phyloP scores from a whole-genome alignment of 371 early-diverging fungal species.

The Actinomortierella wolfii region DNA sequence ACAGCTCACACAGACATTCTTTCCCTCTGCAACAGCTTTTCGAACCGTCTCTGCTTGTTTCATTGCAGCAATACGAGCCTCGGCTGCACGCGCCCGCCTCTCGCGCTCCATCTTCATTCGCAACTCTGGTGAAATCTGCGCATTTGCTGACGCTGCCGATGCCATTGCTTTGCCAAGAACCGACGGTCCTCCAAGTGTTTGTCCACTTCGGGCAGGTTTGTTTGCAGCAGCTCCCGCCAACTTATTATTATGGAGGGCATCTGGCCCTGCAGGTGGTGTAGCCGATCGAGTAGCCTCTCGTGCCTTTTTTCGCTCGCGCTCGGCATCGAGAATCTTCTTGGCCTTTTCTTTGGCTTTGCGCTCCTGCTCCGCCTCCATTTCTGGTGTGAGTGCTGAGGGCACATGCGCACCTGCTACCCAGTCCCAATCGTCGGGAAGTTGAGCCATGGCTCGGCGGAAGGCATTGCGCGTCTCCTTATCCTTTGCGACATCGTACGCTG shows the following conservation, averaged over 20 bases:
- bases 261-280: constrained; percentile 24
- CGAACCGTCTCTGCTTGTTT: constrained; percentile 24
- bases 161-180: constrained; percentile 37
- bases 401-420: constrained; percentile 70
- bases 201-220: background rate
- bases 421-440: constrained; percentile 67
- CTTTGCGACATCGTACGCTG: constrained; percentile 82
- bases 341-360: constrained; percentile 66
- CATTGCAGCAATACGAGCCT: constrained; percentile 59
- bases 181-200: constrained; percentile 17
- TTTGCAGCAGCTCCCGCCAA: constrained; percentile 25
- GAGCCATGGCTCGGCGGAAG: constrained; percentile 76
- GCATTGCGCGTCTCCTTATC: constrained; percentile 79
- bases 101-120: constrained; percentile 83
- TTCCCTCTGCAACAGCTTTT: constrained; percentile 24
- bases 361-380: constrained; percentile 71
- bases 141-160: constrained; percentile 39
- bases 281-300: constrained; percentile 49
- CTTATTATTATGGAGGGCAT: constrained; percentile 22
- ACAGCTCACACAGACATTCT: constrained; percentile 49
- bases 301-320: constrained; percentile 54
- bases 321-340: constrained; percentile 50
- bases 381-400: constrained; percentile 78
- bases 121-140: constrained; percentile 74
- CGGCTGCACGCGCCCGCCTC: constrained; percentile 80